Evolutionary conservation across 164 flowering plant species (phyloP).

Genomic region (Liriodendron chinense): DNA sequence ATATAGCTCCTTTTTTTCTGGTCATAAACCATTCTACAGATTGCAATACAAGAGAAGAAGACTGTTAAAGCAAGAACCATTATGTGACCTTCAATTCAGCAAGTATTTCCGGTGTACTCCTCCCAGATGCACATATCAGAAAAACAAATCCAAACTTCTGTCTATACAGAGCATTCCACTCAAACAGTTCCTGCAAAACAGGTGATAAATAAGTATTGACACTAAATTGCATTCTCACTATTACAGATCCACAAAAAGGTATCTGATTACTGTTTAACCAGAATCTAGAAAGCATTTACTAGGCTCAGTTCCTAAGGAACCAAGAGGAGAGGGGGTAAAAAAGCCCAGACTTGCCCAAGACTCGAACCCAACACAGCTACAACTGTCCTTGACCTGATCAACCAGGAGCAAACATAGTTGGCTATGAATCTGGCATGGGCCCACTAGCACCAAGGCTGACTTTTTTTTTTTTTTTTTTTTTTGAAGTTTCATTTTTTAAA

Average conservation of each 20-base stretch:
- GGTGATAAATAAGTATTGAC: not conserved
- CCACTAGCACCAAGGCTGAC: too few species aligned
- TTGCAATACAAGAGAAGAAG: not conserved
- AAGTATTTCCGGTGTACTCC: conserved; percentile 76
- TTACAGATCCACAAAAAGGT: not conserved
- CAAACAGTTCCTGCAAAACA: conserved; percentile 58
- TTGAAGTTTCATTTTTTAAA: too few species aligned
- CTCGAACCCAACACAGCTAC: too few species aligned
- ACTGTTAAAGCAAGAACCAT: not conserved
- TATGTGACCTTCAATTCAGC: conserved; percentile 66
- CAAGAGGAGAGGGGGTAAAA: too few species aligned
- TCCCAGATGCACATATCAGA: conserved; percentile 89
- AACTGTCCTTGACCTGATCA: too few species aligned
- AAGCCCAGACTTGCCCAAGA: too few species aligned
- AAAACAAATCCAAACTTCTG: conserved; percentile 89
- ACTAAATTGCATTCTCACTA: not conserved
- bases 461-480: too few species aligned
- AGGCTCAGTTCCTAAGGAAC: not conserved
- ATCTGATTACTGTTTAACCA: not conserved
- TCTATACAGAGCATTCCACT: conserved; percentile 74
- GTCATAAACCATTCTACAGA: not conserved
- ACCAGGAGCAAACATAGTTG: too few species aligned
- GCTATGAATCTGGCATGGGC: too few species aligned
- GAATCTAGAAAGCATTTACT: not conserved
- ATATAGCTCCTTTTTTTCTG: not conserved